These are phyloP conservation scores for Cucumis melo DNA, from an alignment of 306 rosid species.

Conservation along the genomic window DNA sequence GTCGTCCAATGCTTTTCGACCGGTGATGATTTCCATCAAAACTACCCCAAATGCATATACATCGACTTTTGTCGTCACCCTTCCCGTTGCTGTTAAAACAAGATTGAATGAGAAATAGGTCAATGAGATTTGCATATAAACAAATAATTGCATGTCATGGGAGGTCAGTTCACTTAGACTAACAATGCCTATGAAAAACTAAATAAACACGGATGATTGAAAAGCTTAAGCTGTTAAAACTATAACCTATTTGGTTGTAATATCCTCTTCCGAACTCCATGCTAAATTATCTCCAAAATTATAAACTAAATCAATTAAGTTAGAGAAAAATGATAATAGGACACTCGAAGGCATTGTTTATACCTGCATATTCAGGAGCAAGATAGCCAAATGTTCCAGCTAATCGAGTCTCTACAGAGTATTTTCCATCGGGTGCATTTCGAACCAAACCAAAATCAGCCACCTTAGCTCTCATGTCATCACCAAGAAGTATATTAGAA, in stretches of 20 bases:
- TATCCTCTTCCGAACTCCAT: not conserved
- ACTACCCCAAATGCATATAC: constrained; percentile 87
- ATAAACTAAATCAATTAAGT: not conserved
- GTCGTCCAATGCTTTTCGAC: constrained; percentile 72
- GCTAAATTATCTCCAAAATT: not conserved
- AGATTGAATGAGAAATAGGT: not conserved
- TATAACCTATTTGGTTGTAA: not conserved
- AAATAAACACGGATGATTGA: not conserved
- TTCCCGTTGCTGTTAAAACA: constrained; percentile 59
- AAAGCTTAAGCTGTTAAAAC: not conserved
- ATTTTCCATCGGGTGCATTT: constrained; percentile 71
- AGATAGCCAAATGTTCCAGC: constrained; percentile 98
- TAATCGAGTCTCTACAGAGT: constrained; percentile 71
- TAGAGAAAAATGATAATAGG: not conserved
- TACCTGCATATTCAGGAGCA: constrained; percentile 97
- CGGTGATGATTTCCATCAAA: constrained; percentile 71
- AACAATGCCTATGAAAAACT: not conserved
- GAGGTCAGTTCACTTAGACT: not conserved
- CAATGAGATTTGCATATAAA: not conserved
- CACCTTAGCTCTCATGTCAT: constrained; percentile 91
- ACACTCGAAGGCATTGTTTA: not conserved
- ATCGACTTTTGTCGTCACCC: constrained; percentile 91
- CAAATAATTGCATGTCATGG: not conserved
- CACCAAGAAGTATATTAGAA: constrained; percentile 70
- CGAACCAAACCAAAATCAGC: constrained; percentile 84